A percentile compares a stretch with the other conserved stretches of the same genome.
These are phyloP conservation scores for Elsinoe australis DNA, from an alignment of 2,329 filamentous ascomycete species.

Conservation along the genomic window DNA sequence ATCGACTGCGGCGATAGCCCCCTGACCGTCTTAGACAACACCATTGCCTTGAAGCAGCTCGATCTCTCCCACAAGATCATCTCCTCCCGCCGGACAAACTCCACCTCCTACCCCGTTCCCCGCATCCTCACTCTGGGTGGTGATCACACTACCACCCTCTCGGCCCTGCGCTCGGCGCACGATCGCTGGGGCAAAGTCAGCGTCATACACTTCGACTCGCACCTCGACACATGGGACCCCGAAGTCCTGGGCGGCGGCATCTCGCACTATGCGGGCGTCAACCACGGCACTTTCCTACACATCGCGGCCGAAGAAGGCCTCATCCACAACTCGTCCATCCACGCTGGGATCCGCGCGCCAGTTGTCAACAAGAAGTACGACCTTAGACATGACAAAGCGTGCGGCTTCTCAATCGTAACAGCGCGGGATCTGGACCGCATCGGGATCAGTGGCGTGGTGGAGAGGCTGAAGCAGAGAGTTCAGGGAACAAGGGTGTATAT, in stretches of 20 bases:
- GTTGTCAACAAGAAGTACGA: conserved; percentile 44
- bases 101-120: conserved; percentile 39
- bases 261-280: conserved; percentile 50
- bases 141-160: conserved; percentile 50
- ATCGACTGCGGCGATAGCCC: conserved; percentile 51
- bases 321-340: conserved; percentile 51
- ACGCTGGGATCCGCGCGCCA: conserved; percentile 55
- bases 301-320: conserved; percentile 56
- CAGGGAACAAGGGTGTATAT: conserved; percentile 49
- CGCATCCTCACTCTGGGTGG: conserved; percentile 49
- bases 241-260: conserved; percentile 49
- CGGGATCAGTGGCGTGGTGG: conserved; percentile 42
- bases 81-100: conserved; percentile 38
- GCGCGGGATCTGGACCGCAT: conserved; percentile 49
- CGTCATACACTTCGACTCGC: conserved; percentile 52
- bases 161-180: conserved; percentile 44
- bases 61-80: conserved; percentile 45
- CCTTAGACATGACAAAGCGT: conserved; percentile 49
- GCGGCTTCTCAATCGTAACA: conserved; percentile 51
- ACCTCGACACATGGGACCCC: conserved; percentile 51
- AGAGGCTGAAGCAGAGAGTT: conserved; percentile 45
- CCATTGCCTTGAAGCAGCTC: conserved; percentile 47
- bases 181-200: conserved; percentile 47
- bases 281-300: conserved; percentile 56
- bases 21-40: conserved; percentile 44